Evolutionary conservation across 345 rosid genomes (phyloP).

Genomic region (Syzygium aromaticum): DNA sequence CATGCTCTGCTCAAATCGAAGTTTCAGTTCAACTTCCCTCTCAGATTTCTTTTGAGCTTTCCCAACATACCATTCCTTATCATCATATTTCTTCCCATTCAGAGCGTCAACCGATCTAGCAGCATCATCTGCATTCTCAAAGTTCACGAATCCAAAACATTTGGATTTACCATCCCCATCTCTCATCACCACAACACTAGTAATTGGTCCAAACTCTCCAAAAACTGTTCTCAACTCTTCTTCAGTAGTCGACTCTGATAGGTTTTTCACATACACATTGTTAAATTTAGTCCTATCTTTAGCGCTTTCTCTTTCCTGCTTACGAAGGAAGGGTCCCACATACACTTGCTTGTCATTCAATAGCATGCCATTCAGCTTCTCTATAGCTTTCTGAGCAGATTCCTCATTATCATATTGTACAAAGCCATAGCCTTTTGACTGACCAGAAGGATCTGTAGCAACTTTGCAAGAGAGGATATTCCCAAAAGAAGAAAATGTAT

Average conservation of each 20-base stretch:
- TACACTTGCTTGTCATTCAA: conserved; percentile 92
- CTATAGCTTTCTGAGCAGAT: conserved; percentile 71
- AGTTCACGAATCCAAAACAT: conserved; percentile 95
- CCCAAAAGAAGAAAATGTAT: conserved; percentile 77
- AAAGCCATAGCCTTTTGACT: conserved; percentile 93
- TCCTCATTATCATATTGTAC: conserved; percentile 83
- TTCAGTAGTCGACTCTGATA: conserved; percentile 60
- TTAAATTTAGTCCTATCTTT: conserved; percentile 48
- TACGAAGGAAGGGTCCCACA: conserved; percentile 91
- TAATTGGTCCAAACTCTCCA: conserved; percentile 71
- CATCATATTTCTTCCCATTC: conserved; percentile 69
- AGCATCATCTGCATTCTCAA: conserved; percentile 85
- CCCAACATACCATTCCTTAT: conserved; percentile 89
- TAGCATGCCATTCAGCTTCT: conserved; percentile 81
- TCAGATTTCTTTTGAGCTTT: conserved; percentile 89
- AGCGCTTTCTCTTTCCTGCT: conserved; percentile 74
- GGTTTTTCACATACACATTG: conserved; percentile 86
- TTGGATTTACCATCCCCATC: conserved; percentile 76
- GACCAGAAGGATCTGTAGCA: conserved; percentile 76
- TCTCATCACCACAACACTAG: conserved; percentile 83
- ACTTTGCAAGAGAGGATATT: conserved; percentile 88
- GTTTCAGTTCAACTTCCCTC: conserved; percentile 65
- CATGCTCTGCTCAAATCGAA: conserved; percentile 65
- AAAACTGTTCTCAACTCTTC: conserved; percentile 65
- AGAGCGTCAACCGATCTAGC: conserved; percentile 79